phyloP scores from a whole-genome alignment of 352 stramenopile genomes.

The Phytopythium cucurbitacearum region DNA sequence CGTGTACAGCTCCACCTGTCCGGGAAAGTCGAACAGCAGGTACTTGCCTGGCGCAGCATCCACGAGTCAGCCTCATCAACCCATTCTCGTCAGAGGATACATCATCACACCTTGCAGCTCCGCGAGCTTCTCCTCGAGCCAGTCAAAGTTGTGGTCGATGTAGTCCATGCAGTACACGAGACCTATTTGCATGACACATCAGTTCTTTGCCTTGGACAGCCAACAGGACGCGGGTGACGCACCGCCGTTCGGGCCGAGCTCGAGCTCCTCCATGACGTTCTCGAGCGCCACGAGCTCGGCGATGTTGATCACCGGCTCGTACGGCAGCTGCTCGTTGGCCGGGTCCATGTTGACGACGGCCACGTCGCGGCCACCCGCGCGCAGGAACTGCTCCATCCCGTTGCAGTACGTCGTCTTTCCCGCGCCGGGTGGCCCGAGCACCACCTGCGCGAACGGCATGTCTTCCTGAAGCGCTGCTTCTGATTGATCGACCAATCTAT shows the following conservation, averaged over 20 bases:
- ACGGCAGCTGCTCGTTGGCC: conserved; percentile 91
- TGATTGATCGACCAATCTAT: conserved; percentile 3
- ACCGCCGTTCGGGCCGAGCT: conserved; percentile 95
- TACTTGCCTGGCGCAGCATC: conserved; percentile 86
- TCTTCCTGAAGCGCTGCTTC: not conserved
- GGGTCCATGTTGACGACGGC: conserved; percentile 98
- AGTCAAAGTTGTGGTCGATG: conserved; percentile 97
- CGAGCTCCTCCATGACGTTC: conserved; percentile 92
- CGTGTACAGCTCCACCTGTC: conserved; percentile 99
- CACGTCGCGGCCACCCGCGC: conserved; percentile 52
- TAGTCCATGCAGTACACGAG: conserved; percentile 99
- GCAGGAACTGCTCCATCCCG: conserved; percentile 94
- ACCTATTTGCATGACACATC: conserved; percentile 21
- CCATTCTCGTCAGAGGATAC: not conserved
- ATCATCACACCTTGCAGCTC: conserved; percentile 24
- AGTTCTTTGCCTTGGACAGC: not conserved
- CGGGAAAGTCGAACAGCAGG: conserved; percentile 98
- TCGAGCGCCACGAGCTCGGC: conserved; percentile 94
- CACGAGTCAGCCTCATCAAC: not conserved
- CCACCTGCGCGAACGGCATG: conserved; percentile 78
- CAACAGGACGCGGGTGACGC: conserved; percentile 4
- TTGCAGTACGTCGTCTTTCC: conserved; percentile 99
- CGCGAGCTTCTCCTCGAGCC: conserved; percentile 94
- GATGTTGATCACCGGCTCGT: conserved; percentile 85
- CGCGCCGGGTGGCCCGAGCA: conserved; percentile 72